Base-by-base conservation (phyloP, 192 early-diverging fungal genomes). In the Mortierella antarctica region DNA sequence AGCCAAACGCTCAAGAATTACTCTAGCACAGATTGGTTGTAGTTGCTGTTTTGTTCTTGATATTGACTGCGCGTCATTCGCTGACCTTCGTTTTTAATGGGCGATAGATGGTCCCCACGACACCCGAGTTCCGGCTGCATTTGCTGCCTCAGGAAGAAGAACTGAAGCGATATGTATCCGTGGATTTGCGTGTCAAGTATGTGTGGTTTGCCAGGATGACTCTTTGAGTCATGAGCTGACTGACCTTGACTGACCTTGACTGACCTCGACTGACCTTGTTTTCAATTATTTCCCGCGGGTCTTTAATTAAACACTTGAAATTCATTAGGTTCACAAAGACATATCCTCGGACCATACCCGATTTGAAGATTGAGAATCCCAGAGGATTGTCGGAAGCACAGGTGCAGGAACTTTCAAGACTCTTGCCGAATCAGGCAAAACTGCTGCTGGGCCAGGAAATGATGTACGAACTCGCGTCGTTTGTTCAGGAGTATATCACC, bases 321-420 rank as follows among this genome's bases (percentile, higher is more conserved):
- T 55, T 49, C 47, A 21, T 50, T 70, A 88, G 87, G 60, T 88
- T 94, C 60, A 84, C 91, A 14, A 89, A 87, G 66, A 87, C 91
- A 7, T 94, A 94, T 72, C 93, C 93, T 6, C 85, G 84, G 45
- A 83, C 82, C 21, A 82, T 84, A 57, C 92, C 93, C 2, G 88
- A 91, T 56, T 52, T 92, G 17, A 72, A 82, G 15, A 51, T 93
- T 11, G 83, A 87, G 42, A 83, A 85, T 46, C 73, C 83, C 5
- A 80, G 67, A 44, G 92, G 92, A 7, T 78, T 94, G 6, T 83
- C 84, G 44, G 70, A 76, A 9, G 82, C 81, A 21, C 85, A 91
- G 57, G 65, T 87, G 15, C 83, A 84, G 21, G 83, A 85, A 46
- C 77, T 91, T 2, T 59, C 62, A 21, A 74, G 46, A 18, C 55